Evolutionary conservation across 2,329 filamentous ascomycete genomes (phyloP).

Genomic region (Dactylellina cionopaga): DNA sequence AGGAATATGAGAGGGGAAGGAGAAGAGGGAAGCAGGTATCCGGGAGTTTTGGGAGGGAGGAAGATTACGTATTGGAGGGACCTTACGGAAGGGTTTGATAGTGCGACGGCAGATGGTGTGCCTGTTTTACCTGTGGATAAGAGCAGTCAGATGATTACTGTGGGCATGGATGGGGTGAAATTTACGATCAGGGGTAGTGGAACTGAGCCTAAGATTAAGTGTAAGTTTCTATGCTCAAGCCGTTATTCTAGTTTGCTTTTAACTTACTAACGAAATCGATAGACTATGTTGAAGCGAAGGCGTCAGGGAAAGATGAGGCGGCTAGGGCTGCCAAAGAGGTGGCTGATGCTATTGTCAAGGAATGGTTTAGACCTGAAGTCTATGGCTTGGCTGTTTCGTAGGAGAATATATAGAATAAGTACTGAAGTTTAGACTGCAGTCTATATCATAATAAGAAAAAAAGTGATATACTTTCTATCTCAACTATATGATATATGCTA

Average conservation of each 20-base stretch:
- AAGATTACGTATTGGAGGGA: slow-evolving; percentile 70
- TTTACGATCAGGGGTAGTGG: slow-evolving; percentile 72
- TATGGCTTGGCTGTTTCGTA: slow-evolving; percentile 54
- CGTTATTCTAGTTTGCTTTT: background rate
- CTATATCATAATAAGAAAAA: background rate
- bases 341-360: slow-evolving; percentile 62
- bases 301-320: slow-evolving; percentile 61
- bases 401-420: background rate
- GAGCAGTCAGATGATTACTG: slow-evolving; percentile 72
- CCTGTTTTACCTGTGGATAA: slow-evolving; percentile 69
- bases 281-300: slow-evolving; percentile 66
- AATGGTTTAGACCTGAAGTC: slow-evolving; percentile 64
- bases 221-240: slow-evolving; percentile 58
- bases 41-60: slow-evolving; percentile 65
- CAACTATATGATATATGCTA: too few species aligned
- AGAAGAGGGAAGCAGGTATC: slow-evolving; percentile 59
- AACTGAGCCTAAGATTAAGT: slow-evolving; percentile 75
- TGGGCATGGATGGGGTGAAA: slow-evolving; percentile 68
- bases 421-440: background rate
- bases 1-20: slow-evolving; percentile 60
- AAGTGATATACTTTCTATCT: too few species aligned
- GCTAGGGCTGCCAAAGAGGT: slow-evolving; percentile 63
- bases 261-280: background rate
- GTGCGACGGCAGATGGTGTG: slow-evolving; percentile 64
- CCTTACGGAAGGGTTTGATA: slow-evolving; percentile 71